A percentile compares a stretch with the other conserved stretches of the same genome.
Evolutionary conservation across 805 yeast species (phyloP).

Genomic region (Candida boleticola): DNA sequence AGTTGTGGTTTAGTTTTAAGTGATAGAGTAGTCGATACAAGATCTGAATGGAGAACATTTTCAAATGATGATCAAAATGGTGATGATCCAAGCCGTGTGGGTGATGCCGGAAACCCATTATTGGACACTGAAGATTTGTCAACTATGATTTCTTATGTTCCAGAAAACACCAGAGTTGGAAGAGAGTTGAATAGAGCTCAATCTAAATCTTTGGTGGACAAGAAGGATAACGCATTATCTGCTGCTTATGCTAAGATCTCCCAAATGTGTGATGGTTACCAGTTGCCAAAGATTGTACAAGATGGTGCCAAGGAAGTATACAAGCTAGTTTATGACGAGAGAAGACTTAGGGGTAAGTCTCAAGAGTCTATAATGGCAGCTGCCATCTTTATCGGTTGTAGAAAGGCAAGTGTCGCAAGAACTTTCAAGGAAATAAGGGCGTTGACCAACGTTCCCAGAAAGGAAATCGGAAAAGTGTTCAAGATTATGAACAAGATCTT

Average conservation of each 20-base stretch:
- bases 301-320: slow-evolving; percentile 98
- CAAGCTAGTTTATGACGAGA: slow-evolving; percentile 85
- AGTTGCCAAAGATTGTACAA: slow-evolving; percentile 89
- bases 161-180: slow-evolving; percentile 83
- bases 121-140: slow-evolving; percentile 89
- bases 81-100: slow-evolving; percentile 98
- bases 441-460: slow-evolving; percentile 86
- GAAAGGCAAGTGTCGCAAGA: slow-evolving; percentile 91
- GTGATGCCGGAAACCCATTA: slow-evolving; percentile 92
- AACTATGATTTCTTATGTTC: slow-evolving; percentile 85
- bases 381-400: slow-evolving; percentile 88
- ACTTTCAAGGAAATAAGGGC: slow-evolving; percentile 96
- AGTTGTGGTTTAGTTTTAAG: slow-evolving; percentile 92
- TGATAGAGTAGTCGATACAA: slow-evolving; percentile 87
- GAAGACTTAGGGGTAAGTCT: slow-evolving; percentile 82
- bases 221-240: slow-evolving; percentile 81
- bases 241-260: slow-evolving; percentile 89
- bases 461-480: slow-evolving; percentile 90
- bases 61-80: slow-evolving; percentile 97
- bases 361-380: slow-evolving; percentile 97
- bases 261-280: slow-evolving; percentile 96
- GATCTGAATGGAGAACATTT: slow-evolving; percentile 99
- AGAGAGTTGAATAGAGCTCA: slow-evolving; percentile 90
- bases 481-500: slow-evolving; percentile 68
- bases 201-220: slow-evolving; percentile 78